Conservation (phyloP, 441 rosid genomes). For the Eutrema salsugineum region DNA sequence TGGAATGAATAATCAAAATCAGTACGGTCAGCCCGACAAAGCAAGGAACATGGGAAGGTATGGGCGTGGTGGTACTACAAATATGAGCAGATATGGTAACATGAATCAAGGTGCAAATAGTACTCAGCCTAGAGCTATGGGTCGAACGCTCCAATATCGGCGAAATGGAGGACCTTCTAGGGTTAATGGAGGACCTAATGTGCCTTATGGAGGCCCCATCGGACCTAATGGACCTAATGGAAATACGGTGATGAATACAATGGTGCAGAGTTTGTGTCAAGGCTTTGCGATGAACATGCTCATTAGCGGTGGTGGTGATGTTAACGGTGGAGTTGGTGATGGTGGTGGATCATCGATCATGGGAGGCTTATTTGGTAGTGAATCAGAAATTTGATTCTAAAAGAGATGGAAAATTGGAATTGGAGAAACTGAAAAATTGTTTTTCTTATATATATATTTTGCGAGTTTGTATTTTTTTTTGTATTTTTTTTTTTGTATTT, state of each 20-base stretch:
- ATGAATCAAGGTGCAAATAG: neutral
- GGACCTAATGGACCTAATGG: neutral
- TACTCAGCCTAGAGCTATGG: slow-evolving; percentile 7
- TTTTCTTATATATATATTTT: too few species aligned
- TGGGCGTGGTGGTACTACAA: slow-evolving; percentile 19
- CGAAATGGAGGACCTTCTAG: slow-evolving; percentile 6
- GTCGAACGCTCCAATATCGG: slow-evolving; percentile 3
- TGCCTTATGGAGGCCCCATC: neutral
- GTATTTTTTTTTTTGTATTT: too few species aligned
- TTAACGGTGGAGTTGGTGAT: neutral
- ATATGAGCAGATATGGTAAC: slow-evolving; percentile 15
- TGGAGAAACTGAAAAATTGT: too few species aligned
- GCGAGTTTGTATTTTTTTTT: too few species aligned
- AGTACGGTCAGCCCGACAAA: slow-evolving; percentile 3
- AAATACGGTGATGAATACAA: slow-evolving; percentile 1
- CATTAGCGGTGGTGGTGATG: neutral
- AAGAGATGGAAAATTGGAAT: too few species aligned
- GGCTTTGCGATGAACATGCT: slow-evolving; percentile 26
- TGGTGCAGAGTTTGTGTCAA: slow-evolving; percentile 24
- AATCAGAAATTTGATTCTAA: neutral
- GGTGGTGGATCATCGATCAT: slow-evolving; percentile 7
- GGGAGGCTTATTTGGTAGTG: slow-evolving; percentile 19
- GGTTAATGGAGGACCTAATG: neutral
- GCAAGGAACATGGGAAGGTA: neutral
- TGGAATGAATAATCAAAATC: slow-evolving; percentile 1